Evolutionary conservation across 805 yeast species (phyloP).

Genomic region (Phaffomyces antillensis): DNA sequence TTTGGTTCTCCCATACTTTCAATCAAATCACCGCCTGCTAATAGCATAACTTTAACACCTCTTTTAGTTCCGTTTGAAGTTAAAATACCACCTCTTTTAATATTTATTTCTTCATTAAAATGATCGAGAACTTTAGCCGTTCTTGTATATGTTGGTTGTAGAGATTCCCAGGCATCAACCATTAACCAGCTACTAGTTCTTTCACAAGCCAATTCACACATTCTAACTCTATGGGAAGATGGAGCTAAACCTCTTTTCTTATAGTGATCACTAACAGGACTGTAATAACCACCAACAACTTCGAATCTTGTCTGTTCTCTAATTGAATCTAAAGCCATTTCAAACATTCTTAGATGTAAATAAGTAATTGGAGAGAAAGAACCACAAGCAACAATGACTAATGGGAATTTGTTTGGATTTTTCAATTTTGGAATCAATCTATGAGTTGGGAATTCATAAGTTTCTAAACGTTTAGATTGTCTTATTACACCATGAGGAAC

Average conservation of each 20-base stretch:
- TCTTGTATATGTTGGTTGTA: slow-evolving; percentile 85
- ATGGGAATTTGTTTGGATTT: slow-evolving; percentile 75
- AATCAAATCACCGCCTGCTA: slow-evolving; percentile 96
- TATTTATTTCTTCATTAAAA: slow-evolving; percentile 90
- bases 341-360: slow-evolving; percentile 93
- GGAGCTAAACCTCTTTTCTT: slow-evolving; percentile 90
- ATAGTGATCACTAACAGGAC: slow-evolving; percentile 92
- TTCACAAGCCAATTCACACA: slow-evolving; percentile 98
- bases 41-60: slow-evolving; percentile 89
- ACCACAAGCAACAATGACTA: slow-evolving; percentile 96
- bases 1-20: slow-evolving; percentile 99
- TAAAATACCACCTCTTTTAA: slow-evolving; percentile 77
- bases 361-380: slow-evolving; percentile 95
- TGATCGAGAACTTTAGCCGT: slow-evolving; percentile 95
- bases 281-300: slow-evolving; percentile 92
- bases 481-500: slow-evolving; percentile 92
- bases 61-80: slow-evolving; percentile 53
- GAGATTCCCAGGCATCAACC: slow-evolving; percentile 99
- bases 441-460: slow-evolving; percentile 83
- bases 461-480: slow-evolving; percentile 66
- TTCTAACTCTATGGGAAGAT: slow-evolving; percentile 83
- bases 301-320: slow-evolving; percentile 89
- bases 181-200: slow-evolving; percentile 94
- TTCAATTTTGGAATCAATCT: slow-evolving; percentile 62
- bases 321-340: slow-evolving; percentile 94